These are phyloP conservation scores for Scutellaria barbata DNA, from an alignment of 257 asterid species.

Conservation along the genomic window DNA sequence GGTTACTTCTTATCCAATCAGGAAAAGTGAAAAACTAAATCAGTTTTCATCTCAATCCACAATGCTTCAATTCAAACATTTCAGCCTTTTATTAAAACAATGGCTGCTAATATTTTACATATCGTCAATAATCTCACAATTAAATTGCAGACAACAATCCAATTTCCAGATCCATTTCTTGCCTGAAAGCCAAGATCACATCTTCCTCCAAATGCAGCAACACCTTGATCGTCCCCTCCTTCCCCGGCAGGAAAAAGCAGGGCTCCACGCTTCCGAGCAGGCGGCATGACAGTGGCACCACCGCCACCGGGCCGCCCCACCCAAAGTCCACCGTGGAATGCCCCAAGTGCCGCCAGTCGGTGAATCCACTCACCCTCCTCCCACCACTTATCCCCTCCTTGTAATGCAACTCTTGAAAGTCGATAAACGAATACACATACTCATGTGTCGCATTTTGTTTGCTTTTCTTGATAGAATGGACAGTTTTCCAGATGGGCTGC, in stretches of 20 bases:
- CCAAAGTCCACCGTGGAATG: constrained; percentile 88
- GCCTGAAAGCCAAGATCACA: constrained; percentile 45
- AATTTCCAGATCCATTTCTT: constrained; percentile 49
- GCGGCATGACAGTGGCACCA: constrained; percentile 65
- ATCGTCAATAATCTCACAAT: neutral
- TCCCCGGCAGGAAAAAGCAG: constrained; percentile 73
- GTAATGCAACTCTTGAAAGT: constrained; percentile 75
- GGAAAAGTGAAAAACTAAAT: no score
- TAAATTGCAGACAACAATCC: constrained; percentile 34
- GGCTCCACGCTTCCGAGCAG: constrained; percentile 79
- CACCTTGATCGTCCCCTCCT: constrained; percentile 53
- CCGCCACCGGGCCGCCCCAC: constrained; percentile 80
- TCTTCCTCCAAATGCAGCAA: constrained; percentile 69
- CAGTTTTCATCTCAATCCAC: neutral
- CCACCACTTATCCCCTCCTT: constrained; percentile 65
- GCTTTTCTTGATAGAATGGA: constrained; percentile 68
- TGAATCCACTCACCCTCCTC: constrained; percentile 70
- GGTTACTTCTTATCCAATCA: no score
- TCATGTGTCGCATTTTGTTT: constrained; percentile 55
- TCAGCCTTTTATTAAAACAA: no score
- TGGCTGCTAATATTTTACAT: no score
- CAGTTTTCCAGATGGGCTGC: constrained; percentile 68
- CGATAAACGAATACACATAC: constrained; percentile 65
- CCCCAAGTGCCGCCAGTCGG: constrained; percentile 96
- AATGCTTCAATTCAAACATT: no score